These are phyloP conservation scores for Solanum bukasovii DNA, from an alignment of 257 asterid genomes.

Conservation along the genomic window DNA sequence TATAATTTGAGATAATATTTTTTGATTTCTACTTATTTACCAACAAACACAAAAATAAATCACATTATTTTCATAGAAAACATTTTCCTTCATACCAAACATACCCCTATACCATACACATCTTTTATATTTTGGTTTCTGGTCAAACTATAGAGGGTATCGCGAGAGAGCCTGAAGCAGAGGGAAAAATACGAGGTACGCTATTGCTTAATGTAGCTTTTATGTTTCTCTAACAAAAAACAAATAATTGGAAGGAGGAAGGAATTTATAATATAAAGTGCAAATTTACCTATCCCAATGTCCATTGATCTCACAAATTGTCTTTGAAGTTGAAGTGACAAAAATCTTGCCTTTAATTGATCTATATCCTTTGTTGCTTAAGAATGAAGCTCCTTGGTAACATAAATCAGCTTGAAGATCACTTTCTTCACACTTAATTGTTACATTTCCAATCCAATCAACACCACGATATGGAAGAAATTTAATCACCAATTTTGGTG, in stretches of 20 bases:
- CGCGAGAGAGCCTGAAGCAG: not conserved
- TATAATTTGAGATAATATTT: not conserved
- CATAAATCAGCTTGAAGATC: slow-evolving; percentile 57
- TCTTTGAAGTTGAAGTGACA: slow-evolving; percentile 32
- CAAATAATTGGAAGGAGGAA: too few species aligned
- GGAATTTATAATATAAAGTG: not conserved
- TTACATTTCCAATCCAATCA: slow-evolving; percentile 75
- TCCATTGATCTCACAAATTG: slow-evolving; percentile 52
- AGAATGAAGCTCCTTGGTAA: slow-evolving; percentile 43
- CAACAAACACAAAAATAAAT: not conserved
- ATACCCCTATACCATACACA: not conserved
- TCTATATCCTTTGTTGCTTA: slow-evolving; percentile 36
- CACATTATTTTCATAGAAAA: not conserved
- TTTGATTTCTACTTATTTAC: not conserved
- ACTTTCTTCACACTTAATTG: slow-evolving; percentile 45
- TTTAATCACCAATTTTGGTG: slow-evolving; percentile 64
- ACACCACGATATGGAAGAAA: slow-evolving; percentile 58
- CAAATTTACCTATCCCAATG: slow-evolving; percentile 73
- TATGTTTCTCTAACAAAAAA: not conserved
- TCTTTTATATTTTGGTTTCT: not conserved
- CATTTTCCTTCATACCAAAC: not conserved
- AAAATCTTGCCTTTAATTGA: slow-evolving; percentile 57
- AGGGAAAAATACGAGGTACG: too few species aligned
- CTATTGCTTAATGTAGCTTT: not conserved
- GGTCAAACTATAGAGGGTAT: not conserved